A percentile compares a stretch with the other conserved stretches of the same genome.
phyloP scores from a whole-genome alignment of 169 alveolate genomes.

The Eimeria necatrix region DNA sequence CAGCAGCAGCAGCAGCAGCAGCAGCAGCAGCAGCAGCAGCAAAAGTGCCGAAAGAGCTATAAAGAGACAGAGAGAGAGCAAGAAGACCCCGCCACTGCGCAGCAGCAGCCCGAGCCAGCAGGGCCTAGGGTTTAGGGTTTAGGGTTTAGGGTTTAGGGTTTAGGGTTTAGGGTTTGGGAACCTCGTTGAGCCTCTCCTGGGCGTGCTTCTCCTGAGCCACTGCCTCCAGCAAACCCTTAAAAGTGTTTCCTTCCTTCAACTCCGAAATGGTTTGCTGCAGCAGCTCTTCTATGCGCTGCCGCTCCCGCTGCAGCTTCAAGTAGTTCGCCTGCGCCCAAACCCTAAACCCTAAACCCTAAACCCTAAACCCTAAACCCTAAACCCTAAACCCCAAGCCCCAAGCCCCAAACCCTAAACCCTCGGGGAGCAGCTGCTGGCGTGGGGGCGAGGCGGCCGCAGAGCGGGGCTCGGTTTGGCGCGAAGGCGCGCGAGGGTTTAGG shows the following conservation, averaged over 20 bases:
- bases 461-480: too few relatives aligned
- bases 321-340: constrained; percentile 44
- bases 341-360: not conserved
- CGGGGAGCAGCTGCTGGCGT: too few relatives aligned
- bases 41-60: not conserved
- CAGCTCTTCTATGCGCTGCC: constrained; percentile 60
- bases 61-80: not conserved
- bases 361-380: not conserved
- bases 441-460: too few relatives aligned
- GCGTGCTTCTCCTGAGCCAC: constrained; percentile 45
- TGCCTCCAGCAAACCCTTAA: constrained; percentile 46
- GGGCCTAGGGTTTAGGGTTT: constrained; percentile 33
- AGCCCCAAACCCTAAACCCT: too few relatives aligned
- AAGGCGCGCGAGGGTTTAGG: too few relatives aligned
- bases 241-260: constrained; percentile 29
- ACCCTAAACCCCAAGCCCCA: too few relatives aligned
- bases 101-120: not conserved
- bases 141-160: constrained; percentile 39
- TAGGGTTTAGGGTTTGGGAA: constrained; percentile 82
- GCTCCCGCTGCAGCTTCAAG: constrained; percentile 49
- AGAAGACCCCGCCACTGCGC: not conserved
- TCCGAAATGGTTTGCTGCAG: constrained; percentile 12
- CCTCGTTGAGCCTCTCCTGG: constrained; percentile 52
- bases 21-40: constrained; percentile 36
- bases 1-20: not conserved